Base-by-base conservation (phyloP, 169 alveolate genomes). In the Plasmodium fragile region DNA sequence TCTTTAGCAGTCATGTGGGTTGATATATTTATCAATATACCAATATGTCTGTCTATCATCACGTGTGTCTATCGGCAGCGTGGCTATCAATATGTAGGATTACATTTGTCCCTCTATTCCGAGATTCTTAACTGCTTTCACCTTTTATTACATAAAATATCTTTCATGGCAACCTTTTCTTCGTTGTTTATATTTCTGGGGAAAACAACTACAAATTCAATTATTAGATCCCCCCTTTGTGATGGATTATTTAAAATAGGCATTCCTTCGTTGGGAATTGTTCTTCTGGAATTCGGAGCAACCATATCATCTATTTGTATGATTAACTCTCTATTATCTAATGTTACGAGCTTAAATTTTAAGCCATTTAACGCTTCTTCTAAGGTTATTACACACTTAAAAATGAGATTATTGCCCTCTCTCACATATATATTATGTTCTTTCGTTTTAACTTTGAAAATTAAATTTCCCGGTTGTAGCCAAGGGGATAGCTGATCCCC, bases 401-500 rank as follows among this genome's bases (percentile, higher is more conserved):
- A 96, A 25, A 96, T 89, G 18, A 97, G 82, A 92, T 97, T 95
- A 82, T 95, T 95, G 6, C 96, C 97, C 65, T 96, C 97, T 53
- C 98, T 90, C n/a, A 81, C 73, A 39, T 96, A 96, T 36, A 96
- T 36, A 32, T 95, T 77, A 90, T 97, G 98, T 22, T 94, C 81
- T 90, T 96, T 96, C 55, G 98, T 75, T 41, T 90, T 79, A 45
- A 97, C 84, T 25, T 93, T 94, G 45, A 97, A 96, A 39, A 95
- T 96, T 65, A 96, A 85, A 77, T 97, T 97, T 13, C 98, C 98
- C 18, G 98, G 98, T 7, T 95, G 65, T 22, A 91, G 22, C 69
- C 89, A 80, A 16, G 98, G 98, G 2, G 97, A 82, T 30, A 92
- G 93, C 84, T 97, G 98, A 81, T 97, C 98, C 1, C 98, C 98